Percentiles rank a stretch among this genome's conserved stretches.
Evolutionary conservation across 768 basidiomycete species (phyloP).

Genomic region (Myochromella boudieri): DNA sequence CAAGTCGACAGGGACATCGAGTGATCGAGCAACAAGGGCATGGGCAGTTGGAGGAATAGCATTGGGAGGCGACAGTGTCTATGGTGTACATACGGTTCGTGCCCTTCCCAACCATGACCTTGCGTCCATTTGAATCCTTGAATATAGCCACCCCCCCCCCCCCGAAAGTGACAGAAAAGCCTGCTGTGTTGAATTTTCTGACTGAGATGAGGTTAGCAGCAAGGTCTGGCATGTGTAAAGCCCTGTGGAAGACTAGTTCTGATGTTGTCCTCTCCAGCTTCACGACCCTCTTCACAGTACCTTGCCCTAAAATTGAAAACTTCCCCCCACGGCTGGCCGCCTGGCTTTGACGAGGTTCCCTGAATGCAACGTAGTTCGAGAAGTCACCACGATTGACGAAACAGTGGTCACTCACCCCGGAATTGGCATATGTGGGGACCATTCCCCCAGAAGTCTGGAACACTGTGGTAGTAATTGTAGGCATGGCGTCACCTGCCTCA

Average conservation of each 20-base stretch:
- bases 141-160: not conserved
- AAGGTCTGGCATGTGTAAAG: constrained; percentile 1
- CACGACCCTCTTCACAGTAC: not conserved
- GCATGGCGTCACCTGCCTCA: no score
- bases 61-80: not conserved
- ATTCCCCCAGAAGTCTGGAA: no score
- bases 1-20: constrained; percentile 16
- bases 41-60: not conserved
- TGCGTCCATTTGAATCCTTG: not conserved
- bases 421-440: no score
- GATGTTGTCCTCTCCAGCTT: not conserved
- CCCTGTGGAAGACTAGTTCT: not conserved
- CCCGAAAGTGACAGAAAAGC: not conserved
- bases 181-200: not conserved
- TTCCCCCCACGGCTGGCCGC: not conserved
- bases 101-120: not conserved
- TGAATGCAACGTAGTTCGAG: no score
- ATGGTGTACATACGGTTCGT: constrained; percentile 1
- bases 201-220: constrained; percentile 5
- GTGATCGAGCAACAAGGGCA: constrained; percentile 14
- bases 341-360: no score
- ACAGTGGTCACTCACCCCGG: no score
- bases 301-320: not conserved
- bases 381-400: no score
- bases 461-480: no score